Base-by-base conservation (phyloP, 176 grass and related monocot species). In the Paspalum notatum region DNA sequence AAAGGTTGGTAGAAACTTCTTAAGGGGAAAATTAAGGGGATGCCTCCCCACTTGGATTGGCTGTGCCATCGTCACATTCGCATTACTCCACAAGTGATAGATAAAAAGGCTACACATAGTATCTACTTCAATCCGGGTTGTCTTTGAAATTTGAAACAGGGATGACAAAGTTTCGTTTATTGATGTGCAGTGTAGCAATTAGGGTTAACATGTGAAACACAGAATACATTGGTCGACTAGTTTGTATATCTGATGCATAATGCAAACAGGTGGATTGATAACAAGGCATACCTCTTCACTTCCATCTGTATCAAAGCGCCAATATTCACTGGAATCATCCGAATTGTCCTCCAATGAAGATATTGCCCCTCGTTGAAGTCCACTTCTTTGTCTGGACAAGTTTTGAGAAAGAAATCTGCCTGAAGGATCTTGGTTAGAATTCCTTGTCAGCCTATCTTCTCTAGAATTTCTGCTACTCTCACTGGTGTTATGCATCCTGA, bases 271-370 rank as follows among this genome's bases (percentile, higher is more conserved):
- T 64, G 27, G 57, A 64, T 37, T 18, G 25, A 59, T 43, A 83
- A 57, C 64, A 83, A 74, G 46, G 27, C 13, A 25, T 79, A 94
- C 89, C 92, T 89, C 85, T 65, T 87, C 81, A 68, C 27, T 84
- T 62, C 62, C 92, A 74, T 86, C 86, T 18, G 84, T 50, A 55
- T 86, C 70, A 17, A 78, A 89, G 16, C 53, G 70, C 85, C 74
- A 74, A 39, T 84, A 81, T 32, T 76, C 56, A 84, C 48, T 62
- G 54, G 68, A 76, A 62, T 84, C 71, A 78, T 86, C 80, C 40
- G 67, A 80, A 81, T 6, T 83, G 47, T 60, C 44, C 67, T 82
- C 80, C 16, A 63, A 56, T 66, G 63, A 77, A 81, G 53, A 84
- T 21, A 77, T 5, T 13, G 27, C 39, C 32, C 59, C 59, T 58